A percentile compares a stretch with the other conserved stretches of the same genome.
Conservation (phyloP, 371 early-diverging fungal genomes). For the Lichtheimia ornata region DNA sequence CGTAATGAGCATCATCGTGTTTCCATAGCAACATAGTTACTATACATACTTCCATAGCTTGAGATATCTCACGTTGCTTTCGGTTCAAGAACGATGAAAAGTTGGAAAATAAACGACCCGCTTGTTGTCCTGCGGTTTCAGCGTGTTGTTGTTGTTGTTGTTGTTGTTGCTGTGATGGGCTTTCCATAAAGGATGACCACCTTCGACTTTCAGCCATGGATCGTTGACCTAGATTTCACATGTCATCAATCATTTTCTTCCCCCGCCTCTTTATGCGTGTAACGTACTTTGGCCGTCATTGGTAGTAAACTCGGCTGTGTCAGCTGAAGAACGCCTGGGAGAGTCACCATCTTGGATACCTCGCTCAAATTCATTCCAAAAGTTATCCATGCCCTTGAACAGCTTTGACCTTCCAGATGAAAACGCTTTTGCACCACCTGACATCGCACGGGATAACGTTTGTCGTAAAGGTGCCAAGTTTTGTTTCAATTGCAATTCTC, state of each 20-base stretch:
- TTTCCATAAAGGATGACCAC: slow-evolving; percentile 9
- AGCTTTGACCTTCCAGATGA: slow-evolving; percentile 53
- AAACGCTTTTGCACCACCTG: slow-evolving; percentile 51
- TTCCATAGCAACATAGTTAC: background rate
- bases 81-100: slow-evolving; percentile 58
- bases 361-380: slow-evolving; percentile 61
- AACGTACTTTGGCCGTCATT: slow-evolving; percentile 5
- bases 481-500: slow-evolving; percentile 62
- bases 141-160: slow-evolving; percentile 20
- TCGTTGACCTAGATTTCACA: background rate
- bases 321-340: slow-evolving; percentile 13
- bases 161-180: background rate
- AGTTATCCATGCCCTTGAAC: slow-evolving; percentile 50
- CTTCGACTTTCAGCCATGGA: slow-evolving; percentile 6
- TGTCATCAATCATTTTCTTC: background rate
- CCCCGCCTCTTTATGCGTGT: background rate
- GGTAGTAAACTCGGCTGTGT: background rate
- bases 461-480: slow-evolving; percentile 62
- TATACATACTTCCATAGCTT: slow-evolving; percentile 44
- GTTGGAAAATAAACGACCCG: slow-evolving; percentile 55
- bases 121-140: slow-evolving; percentile 56
- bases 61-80: slow-evolving; percentile 56
- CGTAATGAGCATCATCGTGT: background rate
- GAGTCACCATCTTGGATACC: slow-evolving; percentile 19
- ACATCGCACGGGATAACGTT: slow-evolving; percentile 62